These are phyloP conservation scores for Camelina laxa DNA, from an alignment of 345 rosid species.

Conservation along the genomic window DNA sequence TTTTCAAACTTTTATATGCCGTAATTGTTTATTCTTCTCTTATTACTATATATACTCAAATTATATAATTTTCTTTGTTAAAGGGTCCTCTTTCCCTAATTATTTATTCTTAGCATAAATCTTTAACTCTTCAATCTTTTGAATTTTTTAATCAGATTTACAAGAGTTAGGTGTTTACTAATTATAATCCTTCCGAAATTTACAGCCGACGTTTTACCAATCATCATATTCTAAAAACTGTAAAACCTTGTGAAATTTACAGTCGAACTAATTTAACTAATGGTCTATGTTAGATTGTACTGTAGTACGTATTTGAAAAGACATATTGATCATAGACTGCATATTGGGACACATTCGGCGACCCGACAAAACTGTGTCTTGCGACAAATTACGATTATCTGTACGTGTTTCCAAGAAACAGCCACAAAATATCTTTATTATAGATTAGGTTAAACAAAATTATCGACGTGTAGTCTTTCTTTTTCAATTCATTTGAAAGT, in stretches of 20 bases:
- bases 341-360: constrained; percentile 30
- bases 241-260: not conserved
- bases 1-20: not conserved
- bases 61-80: too few relatives aligned
- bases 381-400: constrained; percentile 26
- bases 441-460: constrained; percentile 2
- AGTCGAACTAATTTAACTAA: not conserved
- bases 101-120: not conserved
- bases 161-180: not conserved
- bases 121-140: not conserved
- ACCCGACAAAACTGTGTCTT: constrained; percentile 30
- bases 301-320: constrained; percentile 25
- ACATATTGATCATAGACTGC: constrained; percentile 26
- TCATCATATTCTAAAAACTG: too few relatives aligned
- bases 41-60: not conserved
- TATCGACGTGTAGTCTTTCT: constrained; percentile 34
- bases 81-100: not conserved
- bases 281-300: not conserved
- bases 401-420: constrained; percentile 33
- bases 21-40: not conserved
- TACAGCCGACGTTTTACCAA: too few relatives aligned
- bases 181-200: not conserved
- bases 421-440: constrained; percentile 1
- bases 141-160: not conserved
- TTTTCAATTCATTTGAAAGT: constrained; percentile 22